Conservation (phyloP, 192 early-diverging fungal genomes). For the Entomortierella chlamydospora region DNA sequence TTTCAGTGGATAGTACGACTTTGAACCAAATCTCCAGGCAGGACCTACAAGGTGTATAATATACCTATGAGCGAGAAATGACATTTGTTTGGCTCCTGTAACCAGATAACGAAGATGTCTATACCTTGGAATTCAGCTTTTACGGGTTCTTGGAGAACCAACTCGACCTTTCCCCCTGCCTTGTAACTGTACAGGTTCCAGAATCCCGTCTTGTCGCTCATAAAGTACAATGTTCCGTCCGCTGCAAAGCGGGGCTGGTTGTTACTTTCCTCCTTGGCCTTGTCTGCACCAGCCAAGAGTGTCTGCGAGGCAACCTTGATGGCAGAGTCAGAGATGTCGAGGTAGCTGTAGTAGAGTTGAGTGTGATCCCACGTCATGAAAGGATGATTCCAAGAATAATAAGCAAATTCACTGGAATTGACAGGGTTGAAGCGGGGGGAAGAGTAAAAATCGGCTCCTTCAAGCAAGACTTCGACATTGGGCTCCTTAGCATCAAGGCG, state of each 20-base stretch:
- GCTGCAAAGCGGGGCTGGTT: constrained; percentile 74
- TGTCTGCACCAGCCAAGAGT: constrained; percentile 37
- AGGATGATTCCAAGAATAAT: constrained; percentile 78
- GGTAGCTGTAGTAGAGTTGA: constrained; percentile 59
- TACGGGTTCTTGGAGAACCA: constrained; percentile 60
- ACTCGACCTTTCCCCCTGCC: constrained; percentile 25
- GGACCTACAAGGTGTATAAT: constrained; percentile 14
- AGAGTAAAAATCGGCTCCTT: constrained; percentile 75
- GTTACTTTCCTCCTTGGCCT: constrained; percentile 39
- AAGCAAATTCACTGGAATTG: constrained; percentile 64
- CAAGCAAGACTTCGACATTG: constrained; percentile 61
- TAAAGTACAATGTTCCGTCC: constrained; percentile 70
- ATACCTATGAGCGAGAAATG: neutral
- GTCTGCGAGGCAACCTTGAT: constrained; percentile 35
- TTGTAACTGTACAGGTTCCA: constrained; percentile 76
- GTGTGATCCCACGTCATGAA: constrained; percentile 87
- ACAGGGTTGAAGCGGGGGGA: constrained; percentile 65
- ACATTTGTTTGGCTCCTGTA: too few species aligned
- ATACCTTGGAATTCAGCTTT: constrained; percentile 72
- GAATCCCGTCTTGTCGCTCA: constrained; percentile 76
- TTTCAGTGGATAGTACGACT: constrained; percentile 46
- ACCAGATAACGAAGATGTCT: neutral
- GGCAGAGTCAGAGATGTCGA: constrained; percentile 30
- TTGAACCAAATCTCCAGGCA: constrained; percentile 35
- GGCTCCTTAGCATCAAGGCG: constrained; percentile 39